Conservation (phyloP, 768 basidiomycete species). For the Agaricus blazei region DNA sequence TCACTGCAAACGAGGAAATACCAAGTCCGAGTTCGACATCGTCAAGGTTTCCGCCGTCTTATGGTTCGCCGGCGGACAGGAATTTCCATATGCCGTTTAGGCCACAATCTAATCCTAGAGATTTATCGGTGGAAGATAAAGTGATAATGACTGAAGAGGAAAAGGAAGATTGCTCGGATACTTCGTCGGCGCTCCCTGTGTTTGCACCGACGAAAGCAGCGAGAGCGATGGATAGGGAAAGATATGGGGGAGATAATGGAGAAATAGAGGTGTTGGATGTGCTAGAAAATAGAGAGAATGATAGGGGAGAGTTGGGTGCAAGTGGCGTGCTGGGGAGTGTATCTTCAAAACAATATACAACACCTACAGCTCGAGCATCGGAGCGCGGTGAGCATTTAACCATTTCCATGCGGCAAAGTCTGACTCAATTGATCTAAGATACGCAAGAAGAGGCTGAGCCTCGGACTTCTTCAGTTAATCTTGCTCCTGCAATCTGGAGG, state of each 20-base stretch:
- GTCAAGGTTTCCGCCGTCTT: not conserved
- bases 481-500: constrained; percentile 43
- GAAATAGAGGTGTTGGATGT: not conserved
- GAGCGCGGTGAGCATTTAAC: not conserved
- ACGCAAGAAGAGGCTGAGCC: constrained; percentile 15
- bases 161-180: not conserved
- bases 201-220: not conserved
- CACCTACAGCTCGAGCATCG: constrained; percentile 2
- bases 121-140: not conserved
- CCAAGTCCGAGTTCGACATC: constrained; percentile 1
- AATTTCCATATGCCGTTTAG: constrained; percentile 9
- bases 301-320: not conserved
- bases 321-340: constrained; percentile 2
- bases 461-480: constrained; percentile 22
- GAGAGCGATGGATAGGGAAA: not conserved
- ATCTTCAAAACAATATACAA: not conserved
- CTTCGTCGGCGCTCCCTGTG: constrained; percentile 5
- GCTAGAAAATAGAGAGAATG: no score
- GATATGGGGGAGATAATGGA: not conserved
- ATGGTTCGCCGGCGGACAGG: constrained; percentile 2
- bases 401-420: no score
- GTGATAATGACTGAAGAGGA: not conserved
- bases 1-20: constrained; percentile 6
- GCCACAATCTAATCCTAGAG: not conserved
- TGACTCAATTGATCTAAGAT: no score